phyloP scores from a whole-genome alignment of 257 asterid genomes.

The Jaltomata sinuosa region DNA sequence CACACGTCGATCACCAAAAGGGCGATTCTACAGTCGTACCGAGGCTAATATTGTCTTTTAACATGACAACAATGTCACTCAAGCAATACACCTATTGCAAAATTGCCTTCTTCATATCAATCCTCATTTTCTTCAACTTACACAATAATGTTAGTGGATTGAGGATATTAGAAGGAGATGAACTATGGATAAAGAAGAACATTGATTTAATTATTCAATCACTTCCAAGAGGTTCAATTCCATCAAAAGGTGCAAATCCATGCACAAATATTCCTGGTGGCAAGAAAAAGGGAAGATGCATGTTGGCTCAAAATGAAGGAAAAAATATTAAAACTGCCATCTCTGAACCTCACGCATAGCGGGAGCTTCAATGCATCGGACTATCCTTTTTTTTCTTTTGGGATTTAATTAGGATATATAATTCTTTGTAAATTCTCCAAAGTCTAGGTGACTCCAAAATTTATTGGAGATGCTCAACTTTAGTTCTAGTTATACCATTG shows the following conservation, averaged over 20 bases:
- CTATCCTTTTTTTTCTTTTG: too few relatives aligned
- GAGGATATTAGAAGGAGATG: slow-evolving; percentile 26
- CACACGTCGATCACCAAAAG: accelerated
- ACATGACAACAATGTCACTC: background rate
- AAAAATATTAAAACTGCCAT: background rate
- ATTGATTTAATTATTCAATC: slow-evolving; percentile 22
- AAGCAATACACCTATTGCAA: background rate
- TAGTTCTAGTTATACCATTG: background rate
- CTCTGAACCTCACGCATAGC: too few relatives aligned
- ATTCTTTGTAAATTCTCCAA: background rate
- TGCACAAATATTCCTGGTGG: slow-evolving; percentile 56
- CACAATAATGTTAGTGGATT: slow-evolving; percentile 9
- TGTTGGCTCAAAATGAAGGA: slow-evolving; percentile 11
- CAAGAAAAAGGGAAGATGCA: slow-evolving; percentile 27
- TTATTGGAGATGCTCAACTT: background rate
- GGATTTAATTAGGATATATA: background rate
- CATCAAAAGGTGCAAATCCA: slow-evolving; percentile 28
- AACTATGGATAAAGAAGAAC: slow-evolving; percentile 6
- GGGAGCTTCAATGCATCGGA: too few relatives aligned
- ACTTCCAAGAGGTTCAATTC: slow-evolving; percentile 42
- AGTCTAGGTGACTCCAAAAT: background rate
- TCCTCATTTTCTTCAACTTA: background rate
- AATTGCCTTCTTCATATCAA: background rate
- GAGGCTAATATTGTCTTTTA: background rate
- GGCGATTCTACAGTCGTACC: background rate